A percentile compares a stretch with the other conserved stretches of the same genome.
These are phyloP conservation scores for Parietaria judaica DNA, from an alignment of 306 rosid species.

Conservation along the genomic window DNA sequence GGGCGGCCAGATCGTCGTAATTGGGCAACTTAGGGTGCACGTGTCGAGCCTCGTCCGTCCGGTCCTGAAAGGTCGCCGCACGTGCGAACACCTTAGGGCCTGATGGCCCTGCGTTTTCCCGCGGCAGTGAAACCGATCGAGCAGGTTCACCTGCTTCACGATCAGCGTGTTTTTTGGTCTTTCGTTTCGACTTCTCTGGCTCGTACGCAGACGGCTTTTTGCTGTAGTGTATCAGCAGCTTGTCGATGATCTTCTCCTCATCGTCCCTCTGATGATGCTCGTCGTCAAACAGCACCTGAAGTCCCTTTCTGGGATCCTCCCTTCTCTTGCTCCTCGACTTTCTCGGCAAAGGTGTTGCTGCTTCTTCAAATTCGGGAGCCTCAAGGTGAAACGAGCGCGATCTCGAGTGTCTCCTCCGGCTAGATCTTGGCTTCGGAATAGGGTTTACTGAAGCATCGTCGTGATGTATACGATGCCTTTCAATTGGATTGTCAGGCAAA, in stretches of 20 bases:
- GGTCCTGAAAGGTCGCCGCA: conserved; percentile 77
- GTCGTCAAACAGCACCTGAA: conserved; percentile 71
- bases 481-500: conserved; percentile 32
- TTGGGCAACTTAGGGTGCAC: conserved; percentile 97
- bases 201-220: conserved; percentile 48
- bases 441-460: conserved; percentile 31
- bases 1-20: conserved; percentile 78
- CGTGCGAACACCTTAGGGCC: conserved; percentile 56
- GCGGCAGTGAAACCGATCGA: conserved; percentile 74
- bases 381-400: conserved; percentile 40
- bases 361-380: conserved; percentile 35
- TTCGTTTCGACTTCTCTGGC: conserved; percentile 53
- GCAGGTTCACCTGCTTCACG: conserved; percentile 30
- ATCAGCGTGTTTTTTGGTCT: conserved; percentile 47
- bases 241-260: conserved; percentile 83
- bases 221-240: conserved; percentile 75
- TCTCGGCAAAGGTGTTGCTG: conserved; percentile 30
- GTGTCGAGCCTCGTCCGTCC: conserved; percentile 52
- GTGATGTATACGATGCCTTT: conserved; percentile 27
- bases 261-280: conserved; percentile 49
- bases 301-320: conserved; percentile 59
- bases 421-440: conserved; percentile 53
- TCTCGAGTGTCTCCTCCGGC: conserved; percentile 58
- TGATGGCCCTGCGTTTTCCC: conserved; percentile 35
- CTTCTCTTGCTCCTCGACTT: conserved; percentile 60